Percentiles rank a stretch among this genome's conserved stretches.
Conservation (phyloP, 2,329 filamentous ascomycete species). For the Coleophoma eucalyptorum region DNA sequence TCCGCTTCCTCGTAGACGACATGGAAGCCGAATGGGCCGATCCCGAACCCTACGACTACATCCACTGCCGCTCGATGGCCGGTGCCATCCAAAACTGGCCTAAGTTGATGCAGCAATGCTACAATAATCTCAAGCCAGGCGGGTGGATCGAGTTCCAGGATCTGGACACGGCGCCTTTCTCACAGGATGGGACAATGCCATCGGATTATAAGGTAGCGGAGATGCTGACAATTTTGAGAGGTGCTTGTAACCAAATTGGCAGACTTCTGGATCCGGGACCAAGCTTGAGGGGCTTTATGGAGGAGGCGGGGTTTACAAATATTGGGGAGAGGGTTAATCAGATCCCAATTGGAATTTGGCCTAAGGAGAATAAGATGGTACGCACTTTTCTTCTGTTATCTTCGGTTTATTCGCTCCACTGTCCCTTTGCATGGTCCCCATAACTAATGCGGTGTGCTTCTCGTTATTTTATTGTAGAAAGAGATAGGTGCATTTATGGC, state of each 20-base stretch:
- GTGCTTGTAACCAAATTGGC: constrained; percentile 3
- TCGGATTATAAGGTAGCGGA: neutral
- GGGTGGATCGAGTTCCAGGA: constrained; percentile 42
- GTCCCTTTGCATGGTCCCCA: too few species aligned
- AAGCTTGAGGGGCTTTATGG: neutral
- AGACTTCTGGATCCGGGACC: neutral
- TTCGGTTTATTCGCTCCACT: too few species aligned
- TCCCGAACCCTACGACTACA: constrained; percentile 49
- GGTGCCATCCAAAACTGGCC: neutral
- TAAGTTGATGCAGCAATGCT: neutral
- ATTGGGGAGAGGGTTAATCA: constrained; percentile 46
- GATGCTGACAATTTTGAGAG: neutral
- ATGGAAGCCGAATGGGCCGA: constrained; percentile 26
- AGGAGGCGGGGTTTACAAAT: constrained; percentile 47
- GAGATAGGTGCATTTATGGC: constrained; percentile 2
- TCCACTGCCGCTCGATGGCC: constrained; percentile 41
- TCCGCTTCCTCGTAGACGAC: constrained; percentile 57
- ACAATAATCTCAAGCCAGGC: constrained; percentile 31
- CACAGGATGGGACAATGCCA: constrained; percentile 32
- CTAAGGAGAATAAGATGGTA: constrained; percentile 28
- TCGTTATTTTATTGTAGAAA: too few species aligned
- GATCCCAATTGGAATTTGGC: constrained; percentile 48
- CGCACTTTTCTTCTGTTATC: too few species aligned
- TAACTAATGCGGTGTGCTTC: too few species aligned
- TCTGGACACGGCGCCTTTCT: constrained; percentile 28